Base-by-base conservation (phyloP, 768 basidiomycete species). In the Kwoniella dendrophila region DNA sequence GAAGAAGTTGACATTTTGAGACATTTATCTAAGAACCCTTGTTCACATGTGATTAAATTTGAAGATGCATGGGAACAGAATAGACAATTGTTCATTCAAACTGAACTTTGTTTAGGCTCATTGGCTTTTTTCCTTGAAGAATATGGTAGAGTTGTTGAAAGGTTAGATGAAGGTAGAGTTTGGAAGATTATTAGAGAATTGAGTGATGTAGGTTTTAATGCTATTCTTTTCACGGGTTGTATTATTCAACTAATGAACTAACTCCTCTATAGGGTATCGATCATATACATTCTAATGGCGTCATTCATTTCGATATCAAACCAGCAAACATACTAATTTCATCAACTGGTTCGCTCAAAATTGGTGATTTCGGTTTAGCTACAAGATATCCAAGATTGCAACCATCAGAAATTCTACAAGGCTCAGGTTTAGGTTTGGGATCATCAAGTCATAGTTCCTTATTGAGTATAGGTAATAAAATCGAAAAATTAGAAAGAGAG, bases 301-400 rank as follows among this genome's bases (percentile, higher is more conserved):
- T 96, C 57, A 90, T 98, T 57, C 96, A 99, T 81, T 85, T 99
- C 59, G 96, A 99, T 81, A 82, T 99, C 66, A 99, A 99, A 82
- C 96, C 96, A 16, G 92, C 92, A 49, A 99, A 99, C 78, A 88
- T 99, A 58, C 92, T 99, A 74, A 83, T 99, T 69, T 92, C 91
- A 8, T 83, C 84, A 10, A 85, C 87, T 51, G 96, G 96, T 1
- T 86, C 90, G 45, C 88, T 99, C 81, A 93, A 92, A 82, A 94
- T 99, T 78, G 94, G 94, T 11, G 96, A 99, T 77, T 98, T 98
- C 81, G 96, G 96, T 7, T 90, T 99, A 86, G 94, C 95, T 12
- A 90, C 92, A 12, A 73, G 92, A 55, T 94, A 90, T 88, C 95
- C 94, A 0, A 82, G 92, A 36, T 81, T 83, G 0, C 73, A 74